Evolutionary conservation across 768 basidiomycete genomes (phyloP), one percentile per base, ranked within the genome.

Genomic region (Mycena galopus): DNA sequence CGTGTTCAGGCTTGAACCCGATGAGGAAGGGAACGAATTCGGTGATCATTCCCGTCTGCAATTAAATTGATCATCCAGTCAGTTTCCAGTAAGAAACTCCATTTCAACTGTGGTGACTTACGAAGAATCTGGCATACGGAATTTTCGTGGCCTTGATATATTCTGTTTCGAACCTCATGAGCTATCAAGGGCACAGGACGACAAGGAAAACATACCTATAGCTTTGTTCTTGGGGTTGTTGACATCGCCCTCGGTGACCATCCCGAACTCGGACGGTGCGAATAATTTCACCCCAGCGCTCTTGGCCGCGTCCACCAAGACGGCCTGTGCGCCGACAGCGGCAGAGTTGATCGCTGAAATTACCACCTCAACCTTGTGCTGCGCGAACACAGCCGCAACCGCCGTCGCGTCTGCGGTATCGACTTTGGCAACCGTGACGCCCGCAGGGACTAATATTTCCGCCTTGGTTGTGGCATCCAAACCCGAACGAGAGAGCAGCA

Each of bases 261-360:
- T 56, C 25, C 66, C 56, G 42, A 60, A 60, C 42, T 33, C 47
- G 19, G 37, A 61, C 42, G 58, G 67, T n/a, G 27, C 60, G 29
- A 55, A 70, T 55, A 65, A 23, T 19, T 55, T 51, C 14, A 65
- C 33, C 4, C 64, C 64, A 3, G 77, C 79, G 0, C 73, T 71
- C 69, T 80, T 82, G 3, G 80, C 77, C 9, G 80, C 79, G 6
- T 81, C 80, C 1, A 77, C 74, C 27, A 78, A 77, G n/a, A 65
- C 27, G 30, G 63, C 66, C 67, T 84, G 79, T 5, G 68, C 67
- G 4, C 66, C 73, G 11, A 78, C 73, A 8, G 73, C 59, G 29
- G 78, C 69, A 6, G 62, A 55, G 14, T 51, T 72, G 30, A 82
- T 71, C n/a, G 79, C 72, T 25, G 77, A 81, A 27, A 82, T 75